These are phyloP conservation scores for Umbelopsis sp. DNA, from an alignment of 371 early-diverging fungal species.

Conservation along the genomic window DNA sequence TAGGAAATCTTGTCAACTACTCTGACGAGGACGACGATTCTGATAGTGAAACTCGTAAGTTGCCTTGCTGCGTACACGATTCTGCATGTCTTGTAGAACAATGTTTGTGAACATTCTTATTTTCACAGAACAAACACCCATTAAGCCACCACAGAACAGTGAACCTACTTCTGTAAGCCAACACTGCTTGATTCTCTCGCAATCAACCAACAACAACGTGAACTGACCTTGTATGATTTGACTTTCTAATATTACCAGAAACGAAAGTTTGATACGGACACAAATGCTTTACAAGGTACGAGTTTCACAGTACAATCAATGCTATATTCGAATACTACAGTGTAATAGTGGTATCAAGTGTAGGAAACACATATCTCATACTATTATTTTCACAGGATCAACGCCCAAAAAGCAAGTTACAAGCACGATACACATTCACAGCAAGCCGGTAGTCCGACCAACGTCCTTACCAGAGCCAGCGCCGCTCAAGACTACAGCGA, in stretches of 20 bases:
- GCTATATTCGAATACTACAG: not conserved
- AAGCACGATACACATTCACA: not conserved
- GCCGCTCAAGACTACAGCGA: not conserved
- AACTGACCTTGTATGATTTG: not conserved
- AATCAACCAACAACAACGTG: too few species aligned
- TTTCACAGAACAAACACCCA: too few species aligned
- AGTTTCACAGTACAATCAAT: not conserved
- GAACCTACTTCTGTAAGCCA: too few species aligned
- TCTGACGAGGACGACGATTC: slow-evolving; percentile 39
- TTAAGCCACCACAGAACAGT: too few species aligned
- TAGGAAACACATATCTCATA: not conserved
- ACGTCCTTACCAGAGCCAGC: not conserved
- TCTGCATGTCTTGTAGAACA: not conserved
- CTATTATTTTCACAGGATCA: not conserved
- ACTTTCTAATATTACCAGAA: not conserved
- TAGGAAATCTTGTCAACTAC: slow-evolving; percentile 39
- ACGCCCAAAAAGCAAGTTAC: not conserved
- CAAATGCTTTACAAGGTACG: not conserved
- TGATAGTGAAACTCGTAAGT: not conserved
- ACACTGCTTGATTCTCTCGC: not conserved
- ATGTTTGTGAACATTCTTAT: not conserved
- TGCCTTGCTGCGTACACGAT: not conserved
- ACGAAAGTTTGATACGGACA: not conserved
- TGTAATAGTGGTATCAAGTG: not conserved
- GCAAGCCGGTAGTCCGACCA: slow-evolving; percentile 1